Evolutionary conservation across 768 basidiomycete genomes (phyloP).

Genomic region (Lentinula guzmanii): DNA sequence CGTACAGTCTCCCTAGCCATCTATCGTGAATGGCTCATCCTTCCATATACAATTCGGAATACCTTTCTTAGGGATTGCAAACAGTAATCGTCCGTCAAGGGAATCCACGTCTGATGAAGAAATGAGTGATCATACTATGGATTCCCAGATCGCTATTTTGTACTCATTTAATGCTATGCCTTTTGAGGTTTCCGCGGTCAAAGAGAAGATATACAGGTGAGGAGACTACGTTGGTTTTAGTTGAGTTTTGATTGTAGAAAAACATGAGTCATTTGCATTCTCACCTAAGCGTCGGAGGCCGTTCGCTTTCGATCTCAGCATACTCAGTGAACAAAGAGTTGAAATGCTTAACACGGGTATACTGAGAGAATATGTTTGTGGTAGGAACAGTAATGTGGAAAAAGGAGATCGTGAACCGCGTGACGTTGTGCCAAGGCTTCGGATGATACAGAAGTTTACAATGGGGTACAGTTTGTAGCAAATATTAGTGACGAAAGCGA

Average conservation of each 20-base stretch:
- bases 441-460: background rate
- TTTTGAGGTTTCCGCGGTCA: background rate
- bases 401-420: background rate
- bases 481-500: background rate
- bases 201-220: background rate
- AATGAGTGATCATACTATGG: background rate
- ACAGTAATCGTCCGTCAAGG: constrained; percentile 80
- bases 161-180: background rate
- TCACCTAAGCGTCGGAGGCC: background rate
- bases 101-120: constrained; percentile 54
- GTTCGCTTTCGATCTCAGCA: background rate
- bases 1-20: constrained; percentile 72
- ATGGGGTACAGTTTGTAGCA: background rate
- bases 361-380: background rate
- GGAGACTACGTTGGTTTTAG: background rate
- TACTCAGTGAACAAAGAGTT: too few relatives aligned
- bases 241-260: background rate
- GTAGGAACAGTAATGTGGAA: background rate
- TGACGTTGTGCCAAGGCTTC: background rate
- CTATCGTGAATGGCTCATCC: background rate
- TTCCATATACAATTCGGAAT: background rate
- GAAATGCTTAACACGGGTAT: too few relatives aligned
- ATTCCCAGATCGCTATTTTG: background rate
- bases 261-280: background rate
- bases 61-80: constrained; percentile 99